Base-by-base conservation (phyloP, 2,329 filamentous ascomycete genomes). In the Cladobotryum mycophilum region DNA sequence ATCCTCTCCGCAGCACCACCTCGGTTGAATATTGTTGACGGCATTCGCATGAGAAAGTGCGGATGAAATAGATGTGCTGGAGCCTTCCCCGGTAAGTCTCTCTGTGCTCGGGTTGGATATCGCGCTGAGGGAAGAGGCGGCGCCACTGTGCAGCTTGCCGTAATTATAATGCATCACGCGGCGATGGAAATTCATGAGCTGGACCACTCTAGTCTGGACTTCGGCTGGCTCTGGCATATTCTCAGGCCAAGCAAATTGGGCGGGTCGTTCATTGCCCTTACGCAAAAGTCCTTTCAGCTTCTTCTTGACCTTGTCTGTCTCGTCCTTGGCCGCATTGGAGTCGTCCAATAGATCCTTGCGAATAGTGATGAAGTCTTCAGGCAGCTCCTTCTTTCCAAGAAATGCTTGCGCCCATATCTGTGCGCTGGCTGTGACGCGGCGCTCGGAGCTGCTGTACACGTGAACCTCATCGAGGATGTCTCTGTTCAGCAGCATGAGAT, bases 271-370 rank as follows among this genome's bases (percentile, higher is more conserved):
- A 55, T 90, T 89, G n/a, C 92, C 93, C 67, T 96, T 88, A 30
- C 93, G 84, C 52, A 99, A 71, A 17, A 99, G 77, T 1, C 89
- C 85, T 72, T 99, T 99, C 25, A 99, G 79, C 81, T 95, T 96
- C 80, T 99, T 99, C 78, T 99, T 99, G 50, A 99, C 93, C 70
- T 96, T 96, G 71, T 99, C 95, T 88, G 96, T 99, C 63, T 96
- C 90, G 66, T 99, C 93, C 67, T 99, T 99, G 52, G 93, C 93
- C 4, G 93, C 93, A 67, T 99, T 99, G 0, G 91, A 97, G 65
- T 99, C 93, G 66, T 99, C 93, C 3, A 99, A 74, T 6, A 99
- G 78, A 68, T 97, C 91, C 66, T 99, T 99, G 48, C 93, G 85
- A 51, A 97, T 85, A 34, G 84, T 86, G 56, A 99, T 95, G 57